Base-by-base conservation (phyloP, 202 grass and related monocot species). In the Setaria italica region DNA sequence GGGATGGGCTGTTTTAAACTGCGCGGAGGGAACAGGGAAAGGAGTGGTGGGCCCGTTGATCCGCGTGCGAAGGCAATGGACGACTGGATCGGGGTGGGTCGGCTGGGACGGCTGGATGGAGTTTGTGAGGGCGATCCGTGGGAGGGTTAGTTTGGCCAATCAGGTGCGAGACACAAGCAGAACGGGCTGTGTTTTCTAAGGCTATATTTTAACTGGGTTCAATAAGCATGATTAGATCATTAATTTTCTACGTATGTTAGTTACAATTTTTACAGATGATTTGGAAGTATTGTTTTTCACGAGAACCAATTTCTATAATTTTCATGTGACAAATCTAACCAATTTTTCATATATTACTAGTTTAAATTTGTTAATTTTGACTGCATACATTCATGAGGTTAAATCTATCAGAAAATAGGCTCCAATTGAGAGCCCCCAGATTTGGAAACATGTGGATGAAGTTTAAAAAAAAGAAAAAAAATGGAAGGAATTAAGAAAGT, bases 1-100 rank as follows among this genome's bases (percentile, higher is more conserved):
- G 1, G 2, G 20, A 2, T 4, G 11, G 34, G 37, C 0, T 2
- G n/a, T 25, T 77, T 60, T 62, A 60, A 77, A 77, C 6, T 60
- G n/a, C 0, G 74, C 9, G 34, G 17, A 6, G 54, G 20, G 54
- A 7, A 20, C 10, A 7, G 55, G 20, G 55, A 7, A 37, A 9
- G 55, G 17, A 13, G 17, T 29, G 54, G 74, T 77, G 55, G 74
- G 74, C 74, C 74, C 35, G 74, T 77, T 51, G 50, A 75, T 75
- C 72, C 50, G 72, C 19, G 32, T 34, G 33, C 32, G 15, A 15
- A 4, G 20, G 57, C n/a, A 25, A 25, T 29, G 57, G n/a, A 60
- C 57, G 57, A 29, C n/a, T 0, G 8, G 57, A 60, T 60, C n/a
- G 19, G 55, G 16, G n/a, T 7, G 3, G 3, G 19, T 60, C 74